Conservation (phyloP, 371 early-diverging fungal species). For the Apophysomyces trapeziformis region DNA sequence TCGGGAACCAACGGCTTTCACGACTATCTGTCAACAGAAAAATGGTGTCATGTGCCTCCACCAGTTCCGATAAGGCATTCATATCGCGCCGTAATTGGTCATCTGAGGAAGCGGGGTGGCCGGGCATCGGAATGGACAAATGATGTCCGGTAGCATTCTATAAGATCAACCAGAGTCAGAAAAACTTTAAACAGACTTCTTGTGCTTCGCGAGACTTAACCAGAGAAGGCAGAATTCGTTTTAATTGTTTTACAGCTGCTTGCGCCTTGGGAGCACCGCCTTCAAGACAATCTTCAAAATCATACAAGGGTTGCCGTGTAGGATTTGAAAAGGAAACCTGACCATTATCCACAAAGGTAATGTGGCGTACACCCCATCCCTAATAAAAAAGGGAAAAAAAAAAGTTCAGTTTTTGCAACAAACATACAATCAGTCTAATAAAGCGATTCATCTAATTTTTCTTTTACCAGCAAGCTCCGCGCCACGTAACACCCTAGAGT, state of each 20-base stretch:
- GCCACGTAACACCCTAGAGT: conserved; percentile 96
- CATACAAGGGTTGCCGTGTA: conserved; percentile 91
- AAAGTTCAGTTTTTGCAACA: conserved; percentile 6
- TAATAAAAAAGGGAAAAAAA: conserved; percentile 25
- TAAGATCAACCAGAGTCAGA: background rate
- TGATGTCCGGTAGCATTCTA: conserved; percentile 71
- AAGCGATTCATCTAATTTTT: too few relatives aligned
- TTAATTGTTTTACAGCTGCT: conserved; percentile 81
- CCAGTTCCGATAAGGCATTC: conserved; percentile 58
- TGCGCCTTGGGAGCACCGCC: conserved; percentile 88
- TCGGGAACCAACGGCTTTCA: conserved; percentile 96
- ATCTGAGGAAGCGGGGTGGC: conserved; percentile 68
- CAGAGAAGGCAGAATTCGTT: conserved; percentile 79
- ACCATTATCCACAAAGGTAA: conserved; percentile 94
- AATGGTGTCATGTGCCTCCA: conserved; percentile 81
- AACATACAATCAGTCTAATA: too few relatives aligned
- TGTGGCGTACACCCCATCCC: conserved; percentile 94
- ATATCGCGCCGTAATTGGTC: conserved; percentile 56
- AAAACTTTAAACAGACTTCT: background rate
- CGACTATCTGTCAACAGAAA: conserved; percentile 94
- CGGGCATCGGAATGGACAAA: conserved; percentile 95
- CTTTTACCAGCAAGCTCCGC: conserved; percentile 70
- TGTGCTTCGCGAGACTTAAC: conserved; percentile 41
- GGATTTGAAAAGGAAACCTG: conserved; percentile 95
- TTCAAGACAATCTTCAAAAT: conserved; percentile 83